phyloP scores from a whole-genome alignment of 352 stramenopile species.

The Phytophthora hibernalis region DNA sequence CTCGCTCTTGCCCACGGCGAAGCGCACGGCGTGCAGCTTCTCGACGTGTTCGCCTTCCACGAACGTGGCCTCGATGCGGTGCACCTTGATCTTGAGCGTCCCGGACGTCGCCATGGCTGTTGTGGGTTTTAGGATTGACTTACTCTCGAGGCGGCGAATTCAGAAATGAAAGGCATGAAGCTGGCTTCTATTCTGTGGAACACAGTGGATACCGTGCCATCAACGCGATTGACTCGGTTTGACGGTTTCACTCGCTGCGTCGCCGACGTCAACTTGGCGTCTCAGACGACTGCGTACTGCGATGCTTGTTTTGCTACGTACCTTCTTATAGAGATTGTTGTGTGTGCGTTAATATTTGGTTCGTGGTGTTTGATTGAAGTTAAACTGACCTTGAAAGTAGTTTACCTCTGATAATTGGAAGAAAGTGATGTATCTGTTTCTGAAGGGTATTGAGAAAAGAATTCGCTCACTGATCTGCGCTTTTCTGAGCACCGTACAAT shows the following conservation, averaged over 20 bases:
- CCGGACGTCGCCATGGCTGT: constrained; percentile 30
- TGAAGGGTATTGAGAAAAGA: no score
- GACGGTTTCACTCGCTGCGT: constrained; percentile 18
- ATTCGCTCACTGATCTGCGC: not conserved
- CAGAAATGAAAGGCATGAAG: constrained; percentile 27
- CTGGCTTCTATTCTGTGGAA: no score
- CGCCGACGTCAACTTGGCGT: constrained; percentile 13
- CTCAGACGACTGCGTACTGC: not conserved
- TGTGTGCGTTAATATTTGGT: no score
- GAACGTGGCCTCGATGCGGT: constrained; percentile 33
- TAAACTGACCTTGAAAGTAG: no score
- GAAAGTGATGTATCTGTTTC: no score
- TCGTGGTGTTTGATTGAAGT: no score
- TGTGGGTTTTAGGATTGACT: constrained; percentile 5
- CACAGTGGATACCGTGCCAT: no score
- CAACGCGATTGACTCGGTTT: no score
- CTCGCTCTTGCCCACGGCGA: constrained; percentile 27
- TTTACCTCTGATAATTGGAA: no score
- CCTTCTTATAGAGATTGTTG: not conserved
- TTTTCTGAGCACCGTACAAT: not conserved
- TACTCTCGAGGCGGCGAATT: constrained; percentile 26
- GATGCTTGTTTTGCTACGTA: not conserved
- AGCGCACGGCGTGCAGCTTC: constrained; percentile 25
- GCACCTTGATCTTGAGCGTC: constrained; percentile 41
- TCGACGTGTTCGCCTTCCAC: constrained; percentile 24